phyloP scores from a whole-genome alignment of 164 flowering plant genomes.

The Magnolia changhungtana region DNA sequence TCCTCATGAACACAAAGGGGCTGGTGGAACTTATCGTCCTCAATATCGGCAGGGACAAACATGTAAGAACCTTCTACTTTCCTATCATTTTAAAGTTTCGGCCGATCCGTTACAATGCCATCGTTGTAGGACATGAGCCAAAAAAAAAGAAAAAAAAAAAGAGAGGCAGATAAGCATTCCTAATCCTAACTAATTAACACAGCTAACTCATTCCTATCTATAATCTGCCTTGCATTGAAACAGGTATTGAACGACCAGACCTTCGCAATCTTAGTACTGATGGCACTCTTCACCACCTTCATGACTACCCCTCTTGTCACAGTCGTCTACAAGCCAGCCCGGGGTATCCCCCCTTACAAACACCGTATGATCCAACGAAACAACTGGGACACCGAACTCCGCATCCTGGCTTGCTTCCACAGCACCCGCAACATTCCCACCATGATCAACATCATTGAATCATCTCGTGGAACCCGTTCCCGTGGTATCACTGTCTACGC shows the following conservation, averaged over 20 bases:
- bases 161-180: neutral
- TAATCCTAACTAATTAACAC: neutral
- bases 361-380: constrained; percentile 35
- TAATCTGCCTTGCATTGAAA: neutral
- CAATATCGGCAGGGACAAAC: constrained; percentile 32
- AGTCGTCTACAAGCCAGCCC: constrained; percentile 41
- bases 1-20: constrained; percentile 37
- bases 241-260: constrained; percentile 55
- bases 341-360: constrained; percentile 27
- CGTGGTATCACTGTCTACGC: constrained; percentile 39
- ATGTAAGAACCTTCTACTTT: constrained; percentile 9
- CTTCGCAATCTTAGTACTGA: constrained; percentile 47
- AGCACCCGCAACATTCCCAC: constrained; percentile 42
- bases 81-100: neutral
- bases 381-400: constrained; percentile 32
- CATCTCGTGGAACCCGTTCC: constrained; percentile 39
- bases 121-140: too few species aligned
- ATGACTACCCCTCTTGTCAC: constrained; percentile 52
- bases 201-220: neutral
- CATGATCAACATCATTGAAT: constrained; percentile 43
- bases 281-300: constrained; percentile 63
- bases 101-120: too few species aligned
- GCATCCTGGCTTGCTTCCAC: constrained; percentile 45
- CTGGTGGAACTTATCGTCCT: constrained; percentile 37
- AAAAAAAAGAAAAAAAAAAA: too few species aligned